Evolutionary conservation across 2,329 filamentous ascomycete genomes (phyloP), one percentile per base, ranked within the genome.

Genomic region (Aureobasidium sp.): DNA sequence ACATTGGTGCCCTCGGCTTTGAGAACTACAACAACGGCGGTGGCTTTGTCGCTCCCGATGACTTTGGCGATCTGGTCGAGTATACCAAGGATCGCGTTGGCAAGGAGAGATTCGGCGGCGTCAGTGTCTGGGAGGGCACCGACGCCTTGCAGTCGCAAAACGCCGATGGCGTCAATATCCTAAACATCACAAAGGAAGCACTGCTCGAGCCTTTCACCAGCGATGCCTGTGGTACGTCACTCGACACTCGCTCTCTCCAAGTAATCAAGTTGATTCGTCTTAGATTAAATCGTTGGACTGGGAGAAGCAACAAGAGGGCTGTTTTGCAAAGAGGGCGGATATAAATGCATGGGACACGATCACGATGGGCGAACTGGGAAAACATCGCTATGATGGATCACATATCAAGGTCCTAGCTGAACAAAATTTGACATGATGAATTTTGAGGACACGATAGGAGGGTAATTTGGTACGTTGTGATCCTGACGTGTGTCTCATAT

Each of bases 1-100:
- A 62, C 60, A 62, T 62, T 25, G 60, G 60, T 25, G 60, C 39
- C 27, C 51, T 62, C 20, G 34, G 29, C 8, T 62, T 62, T n/a
- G 25, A 62, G 3, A 60, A 60, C 36, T 49, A 44, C 27, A 62
- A 62, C 51, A 47, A 36, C 7, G 47, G 37, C 27, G 37, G 39
- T 17, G 60, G 60, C 8, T 62, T 17, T 31, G 51, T 62, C 7
- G 51, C 29, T 2, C 60, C 60, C 11, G 41, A 62, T 17, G 25
- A 17, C 20, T 56, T 62, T 51, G 49, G 36, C 42, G 39, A 53
- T 25, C 39, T 55, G 2, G 42, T 56, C 49, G 41, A 45, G 31
- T 51, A 45, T 22, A 56, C 48, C 41, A 53, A 51, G 34, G 22
- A 53, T 5, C 42, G 42, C 15, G 45, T 60, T 25, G 57, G 57